Conservation (phyloP, 495 filamentous ascomycete genomes). For the Tuber aestivum region DNA sequence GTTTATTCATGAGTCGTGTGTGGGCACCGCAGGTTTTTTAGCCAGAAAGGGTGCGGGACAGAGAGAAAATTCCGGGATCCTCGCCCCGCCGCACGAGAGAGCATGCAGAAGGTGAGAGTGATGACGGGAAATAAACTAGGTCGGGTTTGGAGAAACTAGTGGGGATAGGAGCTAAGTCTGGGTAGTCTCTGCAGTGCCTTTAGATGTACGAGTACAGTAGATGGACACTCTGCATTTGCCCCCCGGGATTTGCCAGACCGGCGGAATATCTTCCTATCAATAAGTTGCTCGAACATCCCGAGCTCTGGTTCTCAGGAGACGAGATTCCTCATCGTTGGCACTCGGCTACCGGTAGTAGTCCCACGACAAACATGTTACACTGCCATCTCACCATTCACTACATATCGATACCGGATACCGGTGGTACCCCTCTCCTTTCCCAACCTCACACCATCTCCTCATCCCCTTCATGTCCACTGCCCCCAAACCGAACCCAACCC, state of each 20-base stretch:
- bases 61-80: not conserved
- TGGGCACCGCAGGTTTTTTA: not conserved
- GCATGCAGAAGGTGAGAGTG: not conserved
- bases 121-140: not conserved
- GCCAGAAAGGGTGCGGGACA: not conserved
- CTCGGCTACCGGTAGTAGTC: not conserved
- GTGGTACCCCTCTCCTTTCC: not conserved
- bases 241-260: not conserved
- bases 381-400: not conserved
- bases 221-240: not conserved
- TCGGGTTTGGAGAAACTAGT: not conserved
- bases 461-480: no score
- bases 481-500: not conserved
- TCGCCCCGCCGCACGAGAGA: no score
- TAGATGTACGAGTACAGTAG: no score
- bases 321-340: not conserved
- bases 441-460: no score
- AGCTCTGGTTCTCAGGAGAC: not conserved
- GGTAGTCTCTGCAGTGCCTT: no score
- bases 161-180: not conserved
- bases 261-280: not conserved
- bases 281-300: not conserved
- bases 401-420: no score
- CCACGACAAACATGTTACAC: not conserved
- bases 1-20: not conserved